Base-by-base conservation (phyloP, 441 rosid genomes). In the Arabidopsis hybrid region DNA sequence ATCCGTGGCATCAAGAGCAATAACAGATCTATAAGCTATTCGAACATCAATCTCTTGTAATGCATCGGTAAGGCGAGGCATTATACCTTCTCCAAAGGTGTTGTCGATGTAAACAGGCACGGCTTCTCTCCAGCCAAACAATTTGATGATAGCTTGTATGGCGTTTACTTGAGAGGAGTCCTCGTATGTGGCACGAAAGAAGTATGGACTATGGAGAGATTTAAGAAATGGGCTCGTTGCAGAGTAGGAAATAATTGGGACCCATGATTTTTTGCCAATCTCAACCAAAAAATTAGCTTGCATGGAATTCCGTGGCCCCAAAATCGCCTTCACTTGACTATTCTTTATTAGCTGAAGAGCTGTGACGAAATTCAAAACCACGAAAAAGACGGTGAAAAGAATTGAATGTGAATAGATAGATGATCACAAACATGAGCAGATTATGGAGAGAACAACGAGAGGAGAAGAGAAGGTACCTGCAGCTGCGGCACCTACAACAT, bases 181-280 rank as follows among this genome's bases (percentile, higher is more conserved):
- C 2, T 71, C 81, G 17, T 52, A 79, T 0, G 88, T 65, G 0
- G 89, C 87, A 52, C 79, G 81, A 31, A 90, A 71, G 65, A 90
- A 90, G 77, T 80, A 90, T 5, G 88, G 79, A 66, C 78, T 83
- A 16, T 77, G 64, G 5, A 58, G 43, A 7, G 88, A 81, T 49
- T 71, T 42, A 2, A 85, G 87, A 34, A 75, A 77, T 13, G 91
- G 87, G 69, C 86, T 87, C 5, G 91, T 75, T 8, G 91, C 95
- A 1, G 94, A 83, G 62, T 82, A 90, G 3, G 97, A 81, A 13
- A 92, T 26, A 50, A 92, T 34, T 8, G 94, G 94, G 8, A 90
- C 92, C 0, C 58, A 79, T 38, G 90, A 69, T 71, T 85, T 81
- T 47, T 78, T 42, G 32, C 89, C 83, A 0, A 90, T 81, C 5